Base-by-base conservation (phyloP, 257 asterid species). In the Plectranthus barbatus region DNA sequence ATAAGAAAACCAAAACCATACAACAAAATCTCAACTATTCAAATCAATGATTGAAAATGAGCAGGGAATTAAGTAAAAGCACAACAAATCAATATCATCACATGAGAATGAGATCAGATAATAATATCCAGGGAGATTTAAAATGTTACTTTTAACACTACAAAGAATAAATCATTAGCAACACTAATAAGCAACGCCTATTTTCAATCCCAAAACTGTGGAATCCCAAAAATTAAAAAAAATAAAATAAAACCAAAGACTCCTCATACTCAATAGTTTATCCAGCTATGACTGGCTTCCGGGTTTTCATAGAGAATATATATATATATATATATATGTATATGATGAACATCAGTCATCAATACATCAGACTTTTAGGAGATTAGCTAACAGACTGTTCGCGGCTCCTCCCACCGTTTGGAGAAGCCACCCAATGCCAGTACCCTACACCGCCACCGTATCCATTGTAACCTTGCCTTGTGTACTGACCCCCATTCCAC, bases 321-420 rank as follows among this genome's bases (percentile, higher is more conserved):
- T n/a, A n/a, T n/a, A n/a, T n/a, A n/a, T n/a, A n/a, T n/a, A n/a
- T n/a, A n/a, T n/a, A n/a, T n/a, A n/a, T n/a, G n/a, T n/a, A n/a
- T n/a, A n/a, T n/a, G n/a, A n/a, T n/a, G n/a, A n/a, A n/a, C n/a
- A n/a, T n/a, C n/a, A n/a, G n/a, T n/a, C n/a, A n/a, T n/a, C n/a
- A n/a, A n/a, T n/a, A n/a, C n/a, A n/a, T n/a, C n/a, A n/a, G n/a
- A n/a, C n/a, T n/a, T n/a, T n/a, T n/a, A n/a, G n/a, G n/a, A n/a
- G n/a, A n/a, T n/a, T 60, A 85, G 80, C 81, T 88, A 15, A 76
- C 89, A 20, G 87, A 81, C 74, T 85, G 84, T 79, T 81, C 87
- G 40, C 77, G 79, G 69, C 65, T 80, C 48, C 68, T 85, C n/a
- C n/a, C n/a, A n/a, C 3, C 82, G 70, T 20, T 83, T 6, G 90